phyloP scores from a whole-genome alignment of 2,329 filamentous ascomycete genomes.

The Diaporthe amygdali region DNA sequence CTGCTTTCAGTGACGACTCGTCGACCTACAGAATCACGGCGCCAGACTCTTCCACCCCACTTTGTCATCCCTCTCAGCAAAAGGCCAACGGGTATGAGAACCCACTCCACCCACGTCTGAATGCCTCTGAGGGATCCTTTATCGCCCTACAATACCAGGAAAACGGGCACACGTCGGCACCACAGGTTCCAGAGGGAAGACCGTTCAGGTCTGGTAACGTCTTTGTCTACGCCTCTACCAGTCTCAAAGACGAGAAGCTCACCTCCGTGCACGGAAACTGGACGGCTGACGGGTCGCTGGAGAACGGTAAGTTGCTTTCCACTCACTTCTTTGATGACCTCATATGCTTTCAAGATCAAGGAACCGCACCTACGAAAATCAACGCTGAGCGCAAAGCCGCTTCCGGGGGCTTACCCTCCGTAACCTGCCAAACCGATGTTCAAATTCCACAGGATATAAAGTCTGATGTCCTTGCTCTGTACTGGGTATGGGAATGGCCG shows the following conservation, averaged over 20 bases:
- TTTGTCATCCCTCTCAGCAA: not conserved
- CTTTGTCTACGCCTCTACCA: not conserved
- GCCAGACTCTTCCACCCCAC: not conserved
- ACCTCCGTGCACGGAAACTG: not conserved
- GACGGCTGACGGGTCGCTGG: not conserved
- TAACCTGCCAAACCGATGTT: not conserved
- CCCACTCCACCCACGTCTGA: not conserved
- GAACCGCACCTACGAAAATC: not conserved
- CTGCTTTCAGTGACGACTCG: not conserved
- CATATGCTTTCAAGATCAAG: not conserved
- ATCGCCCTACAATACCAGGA: not conserved
- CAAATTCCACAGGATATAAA: not conserved
- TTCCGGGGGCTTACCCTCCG: not conserved
- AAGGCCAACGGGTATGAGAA: not conserved
- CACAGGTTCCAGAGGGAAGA: not conserved
- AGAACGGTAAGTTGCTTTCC: not conserved
- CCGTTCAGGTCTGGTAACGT: not conserved
- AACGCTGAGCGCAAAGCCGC: not conserved
- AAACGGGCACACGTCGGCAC: not conserved
- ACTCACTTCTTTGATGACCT: not conserved
- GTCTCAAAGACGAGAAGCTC: not conserved
- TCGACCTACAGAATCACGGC: not conserved
- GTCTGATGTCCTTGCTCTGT: not conserved
- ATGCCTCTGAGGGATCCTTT: not conserved
- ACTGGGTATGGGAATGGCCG: not conserved